Evolutionary conservation across 164 flowering plant genomes (phyloP).

Genomic region (Macadamia integrifolia): DNA sequence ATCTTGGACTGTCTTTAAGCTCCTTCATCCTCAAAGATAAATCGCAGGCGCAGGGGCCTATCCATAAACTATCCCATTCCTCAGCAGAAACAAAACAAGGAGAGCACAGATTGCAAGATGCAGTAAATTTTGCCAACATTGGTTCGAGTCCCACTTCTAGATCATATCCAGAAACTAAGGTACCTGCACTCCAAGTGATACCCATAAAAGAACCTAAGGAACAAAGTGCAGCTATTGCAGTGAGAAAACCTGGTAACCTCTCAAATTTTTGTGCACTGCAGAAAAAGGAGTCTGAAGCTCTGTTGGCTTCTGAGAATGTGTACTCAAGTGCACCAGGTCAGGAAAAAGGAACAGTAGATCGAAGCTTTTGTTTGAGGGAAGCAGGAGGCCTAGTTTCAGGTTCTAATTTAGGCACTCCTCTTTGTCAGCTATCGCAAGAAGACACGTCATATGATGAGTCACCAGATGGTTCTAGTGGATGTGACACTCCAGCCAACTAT

Average conservation of each 20-base stretch:
- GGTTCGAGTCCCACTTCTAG: slow-evolving; percentile 1
- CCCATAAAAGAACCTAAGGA: slow-evolving; percentile 14
- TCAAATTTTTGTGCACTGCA: background rate
- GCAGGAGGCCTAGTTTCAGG: slow-evolving; percentile 1
- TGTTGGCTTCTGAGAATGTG: slow-evolving; percentile 8
- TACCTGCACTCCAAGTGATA: slow-evolving; percentile 7
- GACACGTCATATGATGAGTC: slow-evolving; percentile 12
- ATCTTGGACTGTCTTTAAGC: slow-evolving; percentile 53
- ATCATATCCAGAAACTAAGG: slow-evolving; percentile 18
- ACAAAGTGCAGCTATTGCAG: background rate
- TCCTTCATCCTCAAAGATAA: slow-evolving; percentile 38
- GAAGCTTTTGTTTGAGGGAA: slow-evolving; percentile 5
- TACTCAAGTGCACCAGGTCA: slow-evolving; percentile 13
- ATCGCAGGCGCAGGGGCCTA: slow-evolving; percentile 4
- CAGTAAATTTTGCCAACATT: slow-evolving; percentile 1
- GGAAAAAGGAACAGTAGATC: slow-evolving; percentile 8
- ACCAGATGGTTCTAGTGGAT: slow-evolving; percentile 4
- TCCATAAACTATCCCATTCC: slow-evolving; percentile 7
- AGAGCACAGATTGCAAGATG: slow-evolving; percentile 8
- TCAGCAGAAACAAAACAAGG: slow-evolving; percentile 7
- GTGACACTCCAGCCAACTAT: background rate
- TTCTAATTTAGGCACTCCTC: slow-evolving; percentile 10
- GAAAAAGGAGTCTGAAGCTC: slow-evolving; percentile 1
- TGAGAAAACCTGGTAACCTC: background rate
- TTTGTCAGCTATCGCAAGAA: slow-evolving; percentile 16